Percentiles rank a stretch among this genome's conserved stretches.
These are phyloP conservation scores for Alternaria sp. DNA, from an alignment of 2,329 filamentous ascomycete genomes.

Conservation along the genomic window DNA sequence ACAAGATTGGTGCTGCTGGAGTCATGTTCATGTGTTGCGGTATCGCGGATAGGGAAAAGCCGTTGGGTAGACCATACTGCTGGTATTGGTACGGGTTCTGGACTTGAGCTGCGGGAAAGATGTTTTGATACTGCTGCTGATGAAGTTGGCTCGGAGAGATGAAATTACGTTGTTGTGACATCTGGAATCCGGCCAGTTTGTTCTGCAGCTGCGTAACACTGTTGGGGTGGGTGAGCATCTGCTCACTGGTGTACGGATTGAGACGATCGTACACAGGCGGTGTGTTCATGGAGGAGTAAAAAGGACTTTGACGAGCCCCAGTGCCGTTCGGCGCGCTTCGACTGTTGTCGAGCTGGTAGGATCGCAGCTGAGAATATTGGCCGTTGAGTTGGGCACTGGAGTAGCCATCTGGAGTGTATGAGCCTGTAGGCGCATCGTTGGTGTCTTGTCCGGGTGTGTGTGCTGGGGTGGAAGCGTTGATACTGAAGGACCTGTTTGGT, in stretches of 20 bases:
- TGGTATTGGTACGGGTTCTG: slow-evolving; percentile 48
- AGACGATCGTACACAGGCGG: slow-evolving; percentile 56
- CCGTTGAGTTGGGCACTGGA: slow-evolving; percentile 42
- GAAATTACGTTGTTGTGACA: slow-evolving; percentile 52
- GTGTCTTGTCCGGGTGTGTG: slow-evolving; percentile 37
- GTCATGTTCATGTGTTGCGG: slow-evolving; percentile 48
- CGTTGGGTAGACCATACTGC: slow-evolving; percentile 49
- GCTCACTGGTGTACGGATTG: slow-evolving; percentile 54
- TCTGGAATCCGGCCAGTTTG: slow-evolving; percentile 59
- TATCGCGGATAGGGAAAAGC: slow-evolving; percentile 46
- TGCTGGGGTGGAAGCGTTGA: slow-evolving; percentile 33
- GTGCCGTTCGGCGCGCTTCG: slow-evolving; percentile 56
- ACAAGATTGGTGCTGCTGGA: slow-evolving; percentile 48
- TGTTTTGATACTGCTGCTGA: slow-evolving; percentile 43
- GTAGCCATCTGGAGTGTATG: slow-evolving; percentile 50
- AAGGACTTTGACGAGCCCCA: slow-evolving; percentile 56
- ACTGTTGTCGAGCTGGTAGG: slow-evolving; percentile 53
- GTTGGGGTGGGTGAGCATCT: slow-evolving; percentile 55
- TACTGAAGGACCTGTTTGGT: slow-evolving; percentile 45
- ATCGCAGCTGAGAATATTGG: slow-evolving; percentile 49
- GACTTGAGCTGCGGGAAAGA: slow-evolving; percentile 49
- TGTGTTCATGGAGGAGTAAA: slow-evolving; percentile 58
- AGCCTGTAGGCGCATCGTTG: slow-evolving; percentile 34
- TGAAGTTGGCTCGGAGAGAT: slow-evolving; percentile 45
- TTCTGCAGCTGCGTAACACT: slow-evolving; percentile 58